Evolutionary conservation across 768 basidiomycete species (phyloP), one percentile per base, ranked within the genome.

Genomic region (Sutorius australiensis): DNA sequence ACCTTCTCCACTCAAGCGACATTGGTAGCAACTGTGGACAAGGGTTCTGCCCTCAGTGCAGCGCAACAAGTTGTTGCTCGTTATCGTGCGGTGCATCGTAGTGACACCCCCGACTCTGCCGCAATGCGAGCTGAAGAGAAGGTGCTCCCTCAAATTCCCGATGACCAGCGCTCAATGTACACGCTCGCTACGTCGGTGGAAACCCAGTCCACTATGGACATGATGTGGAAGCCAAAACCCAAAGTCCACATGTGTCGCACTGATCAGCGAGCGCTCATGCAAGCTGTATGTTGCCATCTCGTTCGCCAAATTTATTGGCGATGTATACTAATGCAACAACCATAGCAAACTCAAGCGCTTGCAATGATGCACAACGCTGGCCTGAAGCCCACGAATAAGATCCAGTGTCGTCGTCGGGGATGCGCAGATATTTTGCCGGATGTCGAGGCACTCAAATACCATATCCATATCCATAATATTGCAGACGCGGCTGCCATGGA

Each of bases 381-480:
- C 11, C 54, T 68, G 38, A 53, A 55, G 19, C 69, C 68, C 40
- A 59, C 64, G 9, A 66, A 72, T 32, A 61, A 41, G 17, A 66
- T 83, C 17, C 62, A 64, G 7, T 82, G 81, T 58, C 72, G 69
- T 24, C 74, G 79, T 34, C 62, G 69, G 32, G 78, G 73, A 30
- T 82, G 82, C 61, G 57, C 58, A 13, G 73, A 80, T 64, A 68
- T 72, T 8, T 60, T 82, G 19, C 63, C 66, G 6, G 67, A 70
- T 46, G 69, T 74, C 49, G 73, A 73, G 56, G 75, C 77, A 17
- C 70, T 82, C 45, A 75, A 75, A 58, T 79, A 72, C 59, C 81
- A 82, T 59, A 64, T 82, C 19, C 80, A 83, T 57, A 78, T 82
- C 44, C 82, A 82, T 62, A 77, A 80, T 56, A 75, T 82, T 31